Conservation (phyloP, 208 protist species). For the Herpetomonas muscarum region DNA sequence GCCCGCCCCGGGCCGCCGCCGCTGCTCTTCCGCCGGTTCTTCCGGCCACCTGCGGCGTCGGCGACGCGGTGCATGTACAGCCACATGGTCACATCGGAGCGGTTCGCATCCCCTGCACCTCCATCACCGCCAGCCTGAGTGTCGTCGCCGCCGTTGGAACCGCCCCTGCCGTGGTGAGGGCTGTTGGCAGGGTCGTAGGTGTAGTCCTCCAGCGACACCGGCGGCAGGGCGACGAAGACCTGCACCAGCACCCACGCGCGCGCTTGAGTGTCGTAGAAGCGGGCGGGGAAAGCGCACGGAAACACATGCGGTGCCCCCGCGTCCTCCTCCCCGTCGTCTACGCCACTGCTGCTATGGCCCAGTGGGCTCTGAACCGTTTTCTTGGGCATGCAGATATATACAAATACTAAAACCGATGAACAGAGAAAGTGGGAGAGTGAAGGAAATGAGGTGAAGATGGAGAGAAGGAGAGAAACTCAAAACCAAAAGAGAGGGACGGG, state of each 20-base stretch:
- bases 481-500: too few species aligned
- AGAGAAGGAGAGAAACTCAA: neutral
- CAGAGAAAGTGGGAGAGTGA: neutral
- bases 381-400: neutral
- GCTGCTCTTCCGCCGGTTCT: neutral
- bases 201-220: neutral
- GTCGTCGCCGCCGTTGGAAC: too few species aligned
- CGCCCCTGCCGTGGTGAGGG: too few species aligned
- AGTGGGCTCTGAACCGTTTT: neutral
- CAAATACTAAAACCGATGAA: neutral
- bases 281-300: neutral
- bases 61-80: neutral
- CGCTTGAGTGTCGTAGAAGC: neutral
- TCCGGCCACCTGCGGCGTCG: too few species aligned
- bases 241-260: neutral
- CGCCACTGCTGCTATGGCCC: neutral
- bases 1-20: neutral
- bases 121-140: too few species aligned
- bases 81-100: slow-evolving; percentile 2
- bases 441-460: neutral
- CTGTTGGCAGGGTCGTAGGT: neutral
- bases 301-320: too few species aligned
- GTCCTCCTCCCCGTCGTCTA: too few species aligned
- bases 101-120: too few species aligned
- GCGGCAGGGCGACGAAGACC: neutral